phyloP scores from a whole-genome alignment of 352 stramenopile species.

The Globisporangium spiculum region DNA sequence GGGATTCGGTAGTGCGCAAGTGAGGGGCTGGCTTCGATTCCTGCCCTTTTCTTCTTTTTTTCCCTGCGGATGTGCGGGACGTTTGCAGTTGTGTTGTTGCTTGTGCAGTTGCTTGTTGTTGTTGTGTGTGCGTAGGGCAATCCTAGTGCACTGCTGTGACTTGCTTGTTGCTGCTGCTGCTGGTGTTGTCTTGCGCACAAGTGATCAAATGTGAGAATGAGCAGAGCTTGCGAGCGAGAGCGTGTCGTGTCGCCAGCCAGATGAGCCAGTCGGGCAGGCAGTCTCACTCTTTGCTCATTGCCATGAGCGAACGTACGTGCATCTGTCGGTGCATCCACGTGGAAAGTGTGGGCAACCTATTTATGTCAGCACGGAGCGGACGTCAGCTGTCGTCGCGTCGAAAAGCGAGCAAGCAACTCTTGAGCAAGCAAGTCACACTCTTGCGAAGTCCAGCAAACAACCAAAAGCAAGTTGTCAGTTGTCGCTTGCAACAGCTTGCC shows the following conservation, averaged over 20 bases:
- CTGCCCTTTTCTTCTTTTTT: conserved; percentile 13
- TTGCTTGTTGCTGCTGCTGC: neutral
- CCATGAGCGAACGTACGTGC: conserved; percentile 7
- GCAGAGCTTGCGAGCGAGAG: neutral
- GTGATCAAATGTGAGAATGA: conserved; percentile 16
- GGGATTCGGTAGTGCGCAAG: neutral
- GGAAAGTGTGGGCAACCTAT: conserved; percentile 13
- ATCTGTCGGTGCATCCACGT: conserved; percentile 1
- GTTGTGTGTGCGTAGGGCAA: neutral
- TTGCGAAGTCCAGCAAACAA: neutral
- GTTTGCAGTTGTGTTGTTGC: neutral
- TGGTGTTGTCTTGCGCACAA: conserved; percentile 12
- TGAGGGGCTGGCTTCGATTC: conserved; percentile 6
- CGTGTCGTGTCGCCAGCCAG: conserved; percentile 6
- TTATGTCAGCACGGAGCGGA: conserved; percentile 9
- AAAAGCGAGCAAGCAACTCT: neutral
- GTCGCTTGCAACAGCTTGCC: too few species aligned
- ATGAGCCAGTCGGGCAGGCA: conserved; percentile 6
- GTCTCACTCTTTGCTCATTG: neutral
- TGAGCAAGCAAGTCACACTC: neutral
- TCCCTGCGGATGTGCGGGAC: neutral
- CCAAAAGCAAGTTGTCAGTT: too few species aligned
- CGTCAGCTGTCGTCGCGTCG: conserved; percentile 12
- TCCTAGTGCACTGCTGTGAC: neutral
- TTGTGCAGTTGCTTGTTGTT: neutral